phyloP scores from a whole-genome alignment of 225 moss, liverwort and hornwort genomes.

The Physcomitrium patens region DNA sequence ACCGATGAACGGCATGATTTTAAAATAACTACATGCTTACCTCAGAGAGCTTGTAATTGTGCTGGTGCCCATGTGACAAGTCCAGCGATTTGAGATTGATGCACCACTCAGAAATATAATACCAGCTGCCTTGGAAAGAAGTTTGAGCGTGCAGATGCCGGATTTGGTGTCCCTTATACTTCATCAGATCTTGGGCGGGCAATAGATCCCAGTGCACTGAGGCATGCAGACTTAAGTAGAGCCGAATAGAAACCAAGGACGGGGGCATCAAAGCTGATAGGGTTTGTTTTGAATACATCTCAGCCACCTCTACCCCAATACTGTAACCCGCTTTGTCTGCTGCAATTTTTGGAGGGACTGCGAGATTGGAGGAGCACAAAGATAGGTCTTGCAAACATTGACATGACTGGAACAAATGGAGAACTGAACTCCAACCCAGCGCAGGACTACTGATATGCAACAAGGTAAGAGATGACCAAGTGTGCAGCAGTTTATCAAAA shows the following conservation, averaged over 20 bases:
- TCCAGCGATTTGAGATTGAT: conserved; percentile 77
- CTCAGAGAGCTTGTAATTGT: conserved; percentile 47
- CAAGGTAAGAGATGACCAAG: conserved; percentile 72
- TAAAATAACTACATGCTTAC: conserved; percentile 35
- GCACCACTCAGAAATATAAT: conserved; percentile 68
- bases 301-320: conserved; percentile 48
- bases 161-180: conserved; percentile 71
- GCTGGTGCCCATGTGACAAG: conserved; percentile 63
- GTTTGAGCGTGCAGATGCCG: conserved; percentile 81
- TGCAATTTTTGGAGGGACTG: conserved; percentile 35
- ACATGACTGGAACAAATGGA: conserved; percentile 61
- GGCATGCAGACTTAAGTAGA: conserved; percentile 54
- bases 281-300: conserved; percentile 41
- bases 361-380: conserved; percentile 60
- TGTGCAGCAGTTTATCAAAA: conserved; percentile 57
- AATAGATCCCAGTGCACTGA: conserved; percentile 59
- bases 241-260: conserved; percentile 71
- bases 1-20: not conserved
- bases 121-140: conserved; percentile 76
- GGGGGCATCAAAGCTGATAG: conserved; percentile 61
- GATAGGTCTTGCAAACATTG: conserved; percentile 74
- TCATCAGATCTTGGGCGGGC: conserved; percentile 66
- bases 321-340: conserved; percentile 45
- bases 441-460: conserved; percentile 68
- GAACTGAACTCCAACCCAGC: conserved; percentile 80